Base-by-base conservation (phyloP, 2,329 filamentous ascomycete genomes). In the Lachnellula suecica region DNA sequence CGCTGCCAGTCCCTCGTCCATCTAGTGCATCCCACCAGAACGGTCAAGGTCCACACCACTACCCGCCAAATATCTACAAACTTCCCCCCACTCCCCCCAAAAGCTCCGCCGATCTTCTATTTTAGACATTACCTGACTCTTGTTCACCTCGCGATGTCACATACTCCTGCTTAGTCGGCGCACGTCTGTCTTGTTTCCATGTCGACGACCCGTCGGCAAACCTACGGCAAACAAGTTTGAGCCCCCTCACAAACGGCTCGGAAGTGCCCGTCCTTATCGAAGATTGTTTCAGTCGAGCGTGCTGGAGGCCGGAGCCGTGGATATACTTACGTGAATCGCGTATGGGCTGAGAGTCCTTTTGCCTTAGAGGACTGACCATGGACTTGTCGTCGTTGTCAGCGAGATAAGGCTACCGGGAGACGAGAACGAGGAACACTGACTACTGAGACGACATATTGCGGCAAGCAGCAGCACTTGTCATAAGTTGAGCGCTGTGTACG, bases 181-280 rank as follows among this genome's bases (percentile, higher is more conserved):
- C n/a, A n/a, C n/a, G n/a, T n/a, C 17, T 11, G 11, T 51, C 49
- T 34, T 45, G 4, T 43, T 54, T 47, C 52, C 51, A 48, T 47
- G 31, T 35, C 43, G 19, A 35, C 19, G 29, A 31, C 25, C 24
- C 13, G 25, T 25, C 15, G 15, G 20, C 22, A 35, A n/a, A 35
- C 20, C 20, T 11, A 24, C 22, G 8, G 25, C 13, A 41, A 8
- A 17, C 22, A 13, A 20, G 29, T 24, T n/a, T 24, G 44, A 25
- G 7, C 27, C 23, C 22, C 11, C 49, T 54, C 48, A 56, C 50
- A 29, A 17, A 42, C 56, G 47, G 47, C 47, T 55, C 52, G 50
- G 46, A 55, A 49, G 41, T 24, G 29, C 24, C 47, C 55, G 49
- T 44, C 13, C 40, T 15, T 10, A 19, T 40, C 37, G 11, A 40